Percentiles rank a stretch among this genome's conserved stretches.
phyloP scores from a whole-genome alignment of 805 yeast genomes.

The Henningerozyma blattae region DNA sequence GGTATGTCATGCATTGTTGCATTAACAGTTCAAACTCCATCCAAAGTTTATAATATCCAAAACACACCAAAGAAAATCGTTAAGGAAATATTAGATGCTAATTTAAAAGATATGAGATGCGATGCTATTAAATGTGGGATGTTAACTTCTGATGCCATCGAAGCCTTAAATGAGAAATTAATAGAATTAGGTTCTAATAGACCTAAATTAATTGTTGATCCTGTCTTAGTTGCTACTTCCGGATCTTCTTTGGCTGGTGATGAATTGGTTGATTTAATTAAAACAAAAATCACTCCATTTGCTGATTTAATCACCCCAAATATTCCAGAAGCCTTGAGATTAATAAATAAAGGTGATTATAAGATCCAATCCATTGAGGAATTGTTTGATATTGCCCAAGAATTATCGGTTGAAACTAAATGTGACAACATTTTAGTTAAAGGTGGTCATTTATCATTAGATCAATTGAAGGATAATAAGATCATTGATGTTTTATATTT shows the following conservation, averaged over 20 bases:
- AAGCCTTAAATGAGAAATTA: conserved; percentile 30
- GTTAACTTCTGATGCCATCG: conserved; percentile 46
- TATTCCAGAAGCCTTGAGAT: conserved; percentile 45
- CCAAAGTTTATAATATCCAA: conserved; percentile 30
- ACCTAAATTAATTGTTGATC: conserved; percentile 53
- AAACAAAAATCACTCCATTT: conserved; percentile 33
- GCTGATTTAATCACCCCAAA: conserved; percentile 70
- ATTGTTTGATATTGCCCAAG: conserved; percentile 27
- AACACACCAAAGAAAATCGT: conserved; percentile 35
- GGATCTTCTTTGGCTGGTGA: conserved; percentile 47
- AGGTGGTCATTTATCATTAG: conserved; percentile 66
- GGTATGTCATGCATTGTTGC: conserved; percentile 72
- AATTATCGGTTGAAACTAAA: conserved; percentile 28
- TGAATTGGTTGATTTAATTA: conserved; percentile 28
- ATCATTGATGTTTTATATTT: conserved; percentile 46
- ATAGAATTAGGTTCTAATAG: conserved; percentile 17
- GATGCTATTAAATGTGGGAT: conserved; percentile 74
- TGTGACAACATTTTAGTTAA: conserved; percentile 52
- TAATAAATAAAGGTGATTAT: conserved; percentile 17
- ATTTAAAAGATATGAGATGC: conserved; percentile 48
- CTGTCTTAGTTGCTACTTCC: conserved; percentile 75
- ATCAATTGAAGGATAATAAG: conserved; percentile 14
- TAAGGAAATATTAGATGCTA: conserved; percentile 36
- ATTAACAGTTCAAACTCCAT: conserved; percentile 64
- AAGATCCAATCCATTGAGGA: conserved; percentile 29